Percentiles rank a stretch among this genome's conserved stretches.
Evolutionary conservation across 176 grass and related monocot species (phyloP).

Genomic region (Secale cereale): DNA sequence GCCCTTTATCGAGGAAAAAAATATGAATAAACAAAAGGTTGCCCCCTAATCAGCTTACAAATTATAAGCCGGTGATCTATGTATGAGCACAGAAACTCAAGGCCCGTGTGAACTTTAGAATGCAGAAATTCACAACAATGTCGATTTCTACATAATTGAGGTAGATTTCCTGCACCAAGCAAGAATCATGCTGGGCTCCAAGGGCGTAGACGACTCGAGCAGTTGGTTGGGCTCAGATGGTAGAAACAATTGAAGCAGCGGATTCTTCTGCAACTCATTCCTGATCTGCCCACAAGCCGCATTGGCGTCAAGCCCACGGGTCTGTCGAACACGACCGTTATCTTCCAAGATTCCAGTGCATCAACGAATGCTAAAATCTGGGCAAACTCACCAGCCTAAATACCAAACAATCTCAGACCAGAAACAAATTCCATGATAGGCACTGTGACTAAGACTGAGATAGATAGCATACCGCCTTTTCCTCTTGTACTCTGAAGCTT

Average conservation of each 20-base stretch:
- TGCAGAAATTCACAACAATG: background rate
- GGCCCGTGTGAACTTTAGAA: background rate
- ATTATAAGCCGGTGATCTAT: background rate
- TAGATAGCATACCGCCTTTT: no score
- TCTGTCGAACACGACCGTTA: conserved; percentile 66
- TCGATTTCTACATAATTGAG: background rate
- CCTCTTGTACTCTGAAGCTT: no score
- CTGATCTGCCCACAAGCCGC: conserved; percentile 85
- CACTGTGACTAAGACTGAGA: background rate
- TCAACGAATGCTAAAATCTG: conserved; percentile 65
- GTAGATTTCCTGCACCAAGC: background rate
- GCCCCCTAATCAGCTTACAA: background rate
- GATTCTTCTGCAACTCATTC: conserved; percentile 83
- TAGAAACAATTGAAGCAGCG: conserved; percentile 38
- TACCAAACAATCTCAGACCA: background rate
- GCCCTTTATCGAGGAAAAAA: no score
- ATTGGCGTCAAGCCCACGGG: conserved; percentile 83
- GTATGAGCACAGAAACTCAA: no score
- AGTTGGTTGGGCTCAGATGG: no score
- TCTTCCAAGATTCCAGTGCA: conserved; percentile 56
- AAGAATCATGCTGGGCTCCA: conserved; percentile 29
- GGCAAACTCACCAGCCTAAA: background rate
- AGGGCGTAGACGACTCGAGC: conserved; percentile 10
- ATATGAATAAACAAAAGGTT: background rate
- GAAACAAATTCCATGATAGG: background rate